Conservation (phyloP, 352 stramenopile genomes). For the Globisporangium uncinulatum region DNA sequence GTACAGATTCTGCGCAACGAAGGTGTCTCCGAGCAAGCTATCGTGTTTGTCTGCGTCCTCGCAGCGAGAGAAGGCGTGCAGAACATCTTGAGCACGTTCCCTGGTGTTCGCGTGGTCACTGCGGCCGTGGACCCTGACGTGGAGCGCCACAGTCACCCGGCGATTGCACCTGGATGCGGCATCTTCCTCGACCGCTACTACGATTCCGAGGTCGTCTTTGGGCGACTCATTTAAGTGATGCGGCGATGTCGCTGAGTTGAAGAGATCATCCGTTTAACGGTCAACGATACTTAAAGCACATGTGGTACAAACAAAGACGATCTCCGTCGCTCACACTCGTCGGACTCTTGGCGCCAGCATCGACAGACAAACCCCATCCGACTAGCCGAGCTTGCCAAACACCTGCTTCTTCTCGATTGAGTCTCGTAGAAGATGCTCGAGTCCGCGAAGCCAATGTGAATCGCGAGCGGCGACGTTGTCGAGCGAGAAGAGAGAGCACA, state of each 20-base stretch:
- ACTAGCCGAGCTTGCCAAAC: slow-evolving; percentile 56
- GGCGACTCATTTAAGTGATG: neutral
- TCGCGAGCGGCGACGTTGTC: slow-evolving; percentile 76
- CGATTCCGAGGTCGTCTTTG: neutral
- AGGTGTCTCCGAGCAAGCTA: slow-evolving; percentile 6
- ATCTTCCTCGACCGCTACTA: slow-evolving; percentile 5
- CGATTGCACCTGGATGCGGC: slow-evolving; percentile 1
- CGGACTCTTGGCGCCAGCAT: too few species aligned
- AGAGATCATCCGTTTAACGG: too few species aligned
- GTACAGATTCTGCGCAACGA: slow-evolving; percentile 9
- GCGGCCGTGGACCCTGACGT: neutral
- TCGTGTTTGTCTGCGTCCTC: slow-evolving; percentile 11
- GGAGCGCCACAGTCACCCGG: neutral
- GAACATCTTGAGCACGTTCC: neutral
- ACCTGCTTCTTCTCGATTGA: slow-evolving; percentile 84
- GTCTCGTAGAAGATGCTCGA: slow-evolving; percentile 72
- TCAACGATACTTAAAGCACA: too few species aligned
- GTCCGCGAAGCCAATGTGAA: slow-evolving; percentile 78
- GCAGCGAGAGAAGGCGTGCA: slow-evolving; percentile 5
- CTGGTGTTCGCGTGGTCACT: neutral
- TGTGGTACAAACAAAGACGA: too few species aligned
- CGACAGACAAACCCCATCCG: neutral
- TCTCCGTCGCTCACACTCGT: too few species aligned
- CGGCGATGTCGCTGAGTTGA: too few species aligned
- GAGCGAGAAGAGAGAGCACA: slow-evolving; percentile 62